A percentile compares a stretch with the other conserved stretches of the same genome.
Evolutionary conservation across 352 stramenopile genomes (phyloP).

Genomic region (Phytophthora citrophthora): DNA sequence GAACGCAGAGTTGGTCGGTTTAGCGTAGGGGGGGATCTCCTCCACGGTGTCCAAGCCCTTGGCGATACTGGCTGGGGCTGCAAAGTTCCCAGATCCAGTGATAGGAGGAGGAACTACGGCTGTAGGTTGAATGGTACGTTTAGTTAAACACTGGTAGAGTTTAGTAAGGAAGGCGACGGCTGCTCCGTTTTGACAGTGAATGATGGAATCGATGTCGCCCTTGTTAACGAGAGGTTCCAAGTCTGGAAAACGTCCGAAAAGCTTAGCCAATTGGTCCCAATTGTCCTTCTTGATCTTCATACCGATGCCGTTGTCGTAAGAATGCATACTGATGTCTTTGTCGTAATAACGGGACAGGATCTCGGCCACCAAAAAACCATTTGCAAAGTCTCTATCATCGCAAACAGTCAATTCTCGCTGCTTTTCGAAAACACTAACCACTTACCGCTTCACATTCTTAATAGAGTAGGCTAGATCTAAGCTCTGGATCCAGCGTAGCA

Average conservation of each 20-base stretch:
- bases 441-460: conserved; percentile 93
- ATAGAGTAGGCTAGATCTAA: conserved; percentile 93
- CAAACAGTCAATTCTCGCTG: background rate
- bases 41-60: conserved; percentile 39
- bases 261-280: conserved; percentile 87
- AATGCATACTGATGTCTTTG: conserved; percentile 94
- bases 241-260: conserved; percentile 81
- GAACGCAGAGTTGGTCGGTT: conserved; percentile 79
- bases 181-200: conserved; percentile 91
- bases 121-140: conserved; percentile 83
- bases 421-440: background rate
- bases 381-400: conserved; percentile 78
- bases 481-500: conserved; percentile 93
- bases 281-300: conserved; percentile 93
- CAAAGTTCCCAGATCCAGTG: conserved; percentile 11
- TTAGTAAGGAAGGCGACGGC: conserved; percentile 87
- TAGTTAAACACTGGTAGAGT: conserved; percentile 92
- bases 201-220: conserved; percentile 81
- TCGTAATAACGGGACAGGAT: conserved; percentile 93
- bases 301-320: conserved; percentile 93
- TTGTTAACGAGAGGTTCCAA: conserved; percentile 63
- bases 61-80: conserved; percentile 26
- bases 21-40: conserved; percentile 82
- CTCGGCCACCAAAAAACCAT: conserved; percentile 92
- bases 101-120: conserved; percentile 15